Conservation (phyloP, 495 filamentous ascomycete genomes). For the Talaromyces wortmannii region DNA sequence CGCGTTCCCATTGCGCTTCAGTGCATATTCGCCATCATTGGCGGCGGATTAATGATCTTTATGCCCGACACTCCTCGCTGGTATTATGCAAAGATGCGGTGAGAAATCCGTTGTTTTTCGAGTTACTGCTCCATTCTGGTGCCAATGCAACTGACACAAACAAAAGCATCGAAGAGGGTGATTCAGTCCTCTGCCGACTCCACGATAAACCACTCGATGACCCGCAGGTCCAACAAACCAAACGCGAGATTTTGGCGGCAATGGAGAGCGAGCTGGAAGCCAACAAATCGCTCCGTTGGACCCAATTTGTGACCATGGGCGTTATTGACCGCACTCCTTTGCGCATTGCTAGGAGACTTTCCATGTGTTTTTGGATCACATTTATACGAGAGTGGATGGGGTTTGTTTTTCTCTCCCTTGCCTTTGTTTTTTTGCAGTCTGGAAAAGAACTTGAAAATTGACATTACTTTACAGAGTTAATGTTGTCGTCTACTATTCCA, state of each 20-base stretch:
- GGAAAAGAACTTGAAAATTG: no score
- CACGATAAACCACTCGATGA: constrained; percentile 9
- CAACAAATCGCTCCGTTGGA: no score
- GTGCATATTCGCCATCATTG: constrained; percentile 22
- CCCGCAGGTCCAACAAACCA: constrained; percentile 4
- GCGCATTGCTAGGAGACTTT: no score
- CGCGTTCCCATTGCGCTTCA: constrained; percentile 31
- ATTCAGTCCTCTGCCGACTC: constrained; percentile 19
- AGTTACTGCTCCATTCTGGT: no score
- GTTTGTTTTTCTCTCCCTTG: no score
- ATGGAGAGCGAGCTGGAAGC: constrained; percentile 16
- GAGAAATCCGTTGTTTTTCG: background rate
- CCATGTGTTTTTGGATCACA: no score
- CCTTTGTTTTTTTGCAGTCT: no score
- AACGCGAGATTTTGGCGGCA: constrained; percentile 11
- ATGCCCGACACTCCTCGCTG: constrained; percentile 33
- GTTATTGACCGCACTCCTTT: no score
- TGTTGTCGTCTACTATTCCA: constrained; percentile 20
- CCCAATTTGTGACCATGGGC: no score
- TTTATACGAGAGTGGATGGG: no score
- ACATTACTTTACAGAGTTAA: constrained; percentile 22
- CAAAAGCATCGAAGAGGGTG: constrained; percentile 14
- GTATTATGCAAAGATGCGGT: constrained; percentile 25
- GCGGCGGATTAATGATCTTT: constrained; percentile 15
- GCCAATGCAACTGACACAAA: no score